These are phyloP conservation scores for Verticillium zaregamsianum DNA, from an alignment of 2,329 filamentous ascomycete species.

Conservation along the genomic window DNA sequence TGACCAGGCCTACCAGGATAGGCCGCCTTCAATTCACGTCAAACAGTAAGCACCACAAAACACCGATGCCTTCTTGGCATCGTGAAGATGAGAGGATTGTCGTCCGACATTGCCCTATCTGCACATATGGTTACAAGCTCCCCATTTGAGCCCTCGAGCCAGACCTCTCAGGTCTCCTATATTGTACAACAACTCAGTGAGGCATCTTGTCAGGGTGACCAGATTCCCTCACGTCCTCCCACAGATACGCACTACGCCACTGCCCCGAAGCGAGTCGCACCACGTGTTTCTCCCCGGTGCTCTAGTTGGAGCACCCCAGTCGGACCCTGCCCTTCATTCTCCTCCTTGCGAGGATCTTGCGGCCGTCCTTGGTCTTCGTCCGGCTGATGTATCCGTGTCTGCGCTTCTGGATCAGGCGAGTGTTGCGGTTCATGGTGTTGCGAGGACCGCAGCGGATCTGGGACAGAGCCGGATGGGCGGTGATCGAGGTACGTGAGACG, in stretches of 20 bases:
- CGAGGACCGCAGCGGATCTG: conserved; percentile 57
- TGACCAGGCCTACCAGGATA: no score
- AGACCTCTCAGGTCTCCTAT: background rate
- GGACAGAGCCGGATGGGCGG: conserved; percentile 49
- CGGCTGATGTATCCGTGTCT: conserved; percentile 54
- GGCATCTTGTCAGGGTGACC: background rate
- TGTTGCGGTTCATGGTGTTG: conserved; percentile 51
- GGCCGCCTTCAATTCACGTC: no score
- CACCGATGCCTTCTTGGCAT: background rate
- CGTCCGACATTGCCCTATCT: background rate
- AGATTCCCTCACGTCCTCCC: background rate
- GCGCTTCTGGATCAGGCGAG: conserved; percentile 54
- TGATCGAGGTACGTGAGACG: conserved; percentile 40
- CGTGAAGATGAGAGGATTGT: background rate
- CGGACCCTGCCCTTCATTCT: conserved; percentile 47
- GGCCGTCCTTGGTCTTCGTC: conserved; percentile 44
- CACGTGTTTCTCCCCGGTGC: background rate
- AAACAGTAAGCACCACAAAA: no score
- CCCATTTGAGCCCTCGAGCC: background rate
- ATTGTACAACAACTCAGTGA: background rate
- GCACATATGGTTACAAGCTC: background rate
- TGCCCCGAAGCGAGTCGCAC: no score
- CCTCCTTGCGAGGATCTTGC: conserved; percentile 48
- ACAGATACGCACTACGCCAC: background rate
- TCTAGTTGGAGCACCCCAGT: conserved; percentile 18